Percentiles rank a stretch among this genome's conserved stretches.
Evolutionary conservation across 768 basidiomycete species (phyloP).

Genomic region (Pisolithus tinctorius): DNA sequence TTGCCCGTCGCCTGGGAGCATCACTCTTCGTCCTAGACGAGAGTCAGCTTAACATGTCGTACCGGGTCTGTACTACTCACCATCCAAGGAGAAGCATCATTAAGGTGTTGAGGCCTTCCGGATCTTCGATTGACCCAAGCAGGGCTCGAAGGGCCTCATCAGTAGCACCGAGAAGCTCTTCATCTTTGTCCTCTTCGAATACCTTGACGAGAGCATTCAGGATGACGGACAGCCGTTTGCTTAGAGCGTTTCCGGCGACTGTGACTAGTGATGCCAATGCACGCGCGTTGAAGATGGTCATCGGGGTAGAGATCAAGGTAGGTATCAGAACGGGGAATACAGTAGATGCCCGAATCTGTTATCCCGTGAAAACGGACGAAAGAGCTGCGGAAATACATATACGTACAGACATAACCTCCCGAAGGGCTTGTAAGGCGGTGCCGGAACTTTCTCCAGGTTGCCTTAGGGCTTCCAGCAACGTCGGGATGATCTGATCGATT

Average conservation of each 20-base stretch:
- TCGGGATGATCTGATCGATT: constrained; percentile 95
- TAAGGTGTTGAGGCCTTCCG: constrained; percentile 82
- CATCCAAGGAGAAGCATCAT: constrained; percentile 88
- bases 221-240: constrained; percentile 73
- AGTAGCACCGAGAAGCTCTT: constrained; percentile 65
- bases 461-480: constrained; percentile 84
- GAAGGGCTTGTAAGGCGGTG: constrained; percentile 87
- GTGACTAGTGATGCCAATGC: constrained; percentile 88
- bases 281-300: constrained; percentile 91
- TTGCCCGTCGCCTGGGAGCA: constrained; percentile 62
- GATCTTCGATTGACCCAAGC: constrained; percentile 72
- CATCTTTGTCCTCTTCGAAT: constrained; percentile 59
- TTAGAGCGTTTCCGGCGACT: constrained; percentile 88
- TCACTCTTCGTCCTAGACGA: constrained; percentile 71
- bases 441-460: constrained; percentile 93
- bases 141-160: constrained; percentile 71
- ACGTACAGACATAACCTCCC: constrained; percentile 89
- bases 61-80: constrained; percentile 37
- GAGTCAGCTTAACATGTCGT: background rate
- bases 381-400: background rate
- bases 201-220: constrained; percentile 75
- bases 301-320: constrained; percentile 82
- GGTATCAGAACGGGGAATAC: constrained; percentile 98
- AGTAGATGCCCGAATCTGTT: constrained; percentile 82
- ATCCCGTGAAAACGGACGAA: constrained; percentile 3